These are phyloP conservation scores for Botrytis sinoallii DNA, from an alignment of 2,329 filamentous ascomycete species.

Conservation along the genomic window DNA sequence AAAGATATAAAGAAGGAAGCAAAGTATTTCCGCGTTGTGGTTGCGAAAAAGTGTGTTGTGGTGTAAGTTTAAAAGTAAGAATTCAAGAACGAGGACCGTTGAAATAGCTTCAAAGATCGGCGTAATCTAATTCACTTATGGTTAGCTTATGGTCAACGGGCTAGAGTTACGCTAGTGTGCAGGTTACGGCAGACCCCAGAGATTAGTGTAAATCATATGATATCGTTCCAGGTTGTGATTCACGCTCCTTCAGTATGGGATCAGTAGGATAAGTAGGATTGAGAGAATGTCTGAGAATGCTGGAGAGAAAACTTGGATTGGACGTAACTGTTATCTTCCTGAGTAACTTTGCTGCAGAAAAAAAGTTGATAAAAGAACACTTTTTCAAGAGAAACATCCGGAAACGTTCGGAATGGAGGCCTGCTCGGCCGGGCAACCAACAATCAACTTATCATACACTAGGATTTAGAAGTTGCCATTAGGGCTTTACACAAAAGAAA, in stretches of 20 bases:
- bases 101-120: constrained; percentile 9
- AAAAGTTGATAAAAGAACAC: not conserved
- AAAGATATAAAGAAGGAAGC: constrained; percentile 5
- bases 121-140: constrained; percentile 18
- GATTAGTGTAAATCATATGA: not conserved
- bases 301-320: not conserved
- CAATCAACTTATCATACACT: not conserved
- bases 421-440: not conserved
- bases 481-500: not conserved
- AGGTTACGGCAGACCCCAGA: constrained; percentile 18
- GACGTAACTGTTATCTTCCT: not conserved
- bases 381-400: not conserved
- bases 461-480: not conserved
- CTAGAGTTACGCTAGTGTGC: constrained; percentile 2
- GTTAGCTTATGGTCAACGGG: constrained; percentile 1
- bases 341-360: not conserved
- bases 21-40: not conserved
- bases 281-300: not conserved
- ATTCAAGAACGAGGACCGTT: constrained; percentile 2
- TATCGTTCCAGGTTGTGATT: not conserved
- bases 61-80: constrained; percentile 16
- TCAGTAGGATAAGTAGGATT: not conserved
- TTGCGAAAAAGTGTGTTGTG: constrained; percentile 7
- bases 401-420: not conserved
- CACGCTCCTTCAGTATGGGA: not conserved